Conservation (phyloP, 768 basidiomycete genomes). For the Dioszegia hungarica region DNA sequence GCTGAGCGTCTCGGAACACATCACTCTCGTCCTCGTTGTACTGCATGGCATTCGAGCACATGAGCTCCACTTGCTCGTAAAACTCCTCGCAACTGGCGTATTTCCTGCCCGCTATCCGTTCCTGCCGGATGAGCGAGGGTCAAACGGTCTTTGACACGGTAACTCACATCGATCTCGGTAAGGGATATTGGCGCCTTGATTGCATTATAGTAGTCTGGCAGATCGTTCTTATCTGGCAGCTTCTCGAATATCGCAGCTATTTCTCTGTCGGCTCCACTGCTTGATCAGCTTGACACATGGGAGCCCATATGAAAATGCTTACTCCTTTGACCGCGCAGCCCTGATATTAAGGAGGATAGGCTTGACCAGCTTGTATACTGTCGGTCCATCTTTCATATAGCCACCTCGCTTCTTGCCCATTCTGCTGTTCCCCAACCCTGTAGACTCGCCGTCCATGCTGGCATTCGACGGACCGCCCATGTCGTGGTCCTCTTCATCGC, state of each 20-base stretch:
- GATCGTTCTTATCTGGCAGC: constrained; percentile 67
- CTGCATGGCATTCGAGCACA: constrained; percentile 79
- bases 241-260: constrained; percentile 70
- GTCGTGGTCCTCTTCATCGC: constrained; percentile 12
- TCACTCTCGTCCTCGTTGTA: constrained; percentile 75
- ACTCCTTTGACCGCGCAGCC: constrained; percentile 37
- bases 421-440: background rate
- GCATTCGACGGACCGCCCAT: constrained; percentile 17
- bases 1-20: constrained; percentile 42
- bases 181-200: constrained; percentile 80
- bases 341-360: constrained; percentile 33
- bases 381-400: constrained; percentile 39
- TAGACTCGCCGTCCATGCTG: constrained; percentile 10
- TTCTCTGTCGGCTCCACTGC: constrained; percentile 30
- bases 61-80: constrained; percentile 78
- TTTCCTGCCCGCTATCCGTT: constrained; percentile 72
- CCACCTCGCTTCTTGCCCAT: constrained; percentile 20
- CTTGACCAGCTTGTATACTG: constrained; percentile 40
- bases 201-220: constrained; percentile 69
- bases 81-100: constrained; percentile 67
- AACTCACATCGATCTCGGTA: constrained; percentile 69
- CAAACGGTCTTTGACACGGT: constrained; percentile 48
- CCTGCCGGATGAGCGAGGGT: constrained; percentile 52
- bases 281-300: constrained; percentile 8
- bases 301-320: constrained; percentile 5